Evolutionary conservation across 352 stramenopile genomes (phyloP).

Genomic region (Plasmopara muralis): DNA sequence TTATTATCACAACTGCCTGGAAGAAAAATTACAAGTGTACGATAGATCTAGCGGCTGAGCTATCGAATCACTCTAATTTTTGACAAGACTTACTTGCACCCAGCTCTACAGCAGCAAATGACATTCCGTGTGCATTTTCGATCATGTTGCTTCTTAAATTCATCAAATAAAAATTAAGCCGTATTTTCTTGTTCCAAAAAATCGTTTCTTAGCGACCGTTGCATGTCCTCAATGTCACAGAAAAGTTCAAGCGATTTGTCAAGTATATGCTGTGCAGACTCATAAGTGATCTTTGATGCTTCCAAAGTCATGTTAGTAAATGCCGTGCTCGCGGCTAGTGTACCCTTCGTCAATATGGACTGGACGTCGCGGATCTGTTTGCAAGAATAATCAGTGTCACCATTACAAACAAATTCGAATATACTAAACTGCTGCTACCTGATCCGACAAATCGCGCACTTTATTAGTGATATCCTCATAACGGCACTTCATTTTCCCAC

Average conservation of each 20-base stretch:
- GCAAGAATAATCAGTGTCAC: conserved; percentile 6
- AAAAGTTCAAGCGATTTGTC: conserved; percentile 54
- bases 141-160: conserved; percentile 10
- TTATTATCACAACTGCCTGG: conserved; percentile 13
- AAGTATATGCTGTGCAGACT: conserved; percentile 46
- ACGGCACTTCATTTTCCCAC: conserved; percentile 64
- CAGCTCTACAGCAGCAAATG: conserved; percentile 3
- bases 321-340: conserved; percentile 20
- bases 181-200: conserved; percentile 23
- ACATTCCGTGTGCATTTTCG: conserved; percentile 1
- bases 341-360: conserved; percentile 14
- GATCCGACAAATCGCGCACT: conserved; percentile 40
- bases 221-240: conserved; percentile 37
- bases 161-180: conserved; percentile 15
- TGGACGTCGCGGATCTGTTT: conserved; percentile 26
- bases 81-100: background rate
- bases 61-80: conserved; percentile 15
- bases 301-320: conserved; percentile 49
- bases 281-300: conserved; percentile 46
- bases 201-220: conserved; percentile 20
- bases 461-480: conserved; percentile 46
- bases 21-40: conserved; percentile 5
- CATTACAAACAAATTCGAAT: background rate
- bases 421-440: conserved; percentile 24
- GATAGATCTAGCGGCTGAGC: conserved; percentile 1